Base-by-base conservation (phyloP, 768 basidiomycete genomes). In the Suillus placidus region DNA sequence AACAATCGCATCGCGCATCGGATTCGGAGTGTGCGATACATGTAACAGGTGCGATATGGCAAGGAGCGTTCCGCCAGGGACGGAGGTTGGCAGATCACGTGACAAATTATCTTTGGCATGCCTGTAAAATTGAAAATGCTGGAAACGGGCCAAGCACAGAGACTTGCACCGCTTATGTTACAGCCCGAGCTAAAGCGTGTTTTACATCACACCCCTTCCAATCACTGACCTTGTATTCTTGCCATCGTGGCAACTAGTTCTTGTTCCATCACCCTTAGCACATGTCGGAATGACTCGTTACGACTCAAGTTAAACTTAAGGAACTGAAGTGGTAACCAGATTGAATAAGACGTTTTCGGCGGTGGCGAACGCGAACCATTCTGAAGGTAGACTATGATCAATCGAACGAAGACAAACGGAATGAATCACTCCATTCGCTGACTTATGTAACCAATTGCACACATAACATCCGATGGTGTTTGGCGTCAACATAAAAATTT, bases 11-110 rank as follows among this genome's bases (percentile, higher is more conserved):
- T 58, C 37, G 37, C 23, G 57, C 57, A 58, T 40, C n/a, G 57
- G 57, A 40, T 57, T 37, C 37, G 37, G 32, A 67, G 66, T 66
- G 65, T 52, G 51, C 60, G 56, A 56, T 60, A 60, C 60, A 35
- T 5, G 34, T 35, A 7, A 37, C 37, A 66, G 26, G 20, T 63
- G 65, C 38, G 65, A 63, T 37, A 38, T 62, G 66, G 18, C 38
- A 35, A 54, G 56, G 62, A 56, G 38, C 18, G 38, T 60, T 58
- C 76, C 75, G 76, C 58, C 26, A 42, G 40, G 26, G 37, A 62
- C 76, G 75, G 75, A 69, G 66, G 55, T 34, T 60, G 55, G 51
- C 1, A 4, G 55, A 56, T 65, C 63, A 69, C 60, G 63, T 57
- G 63, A 54, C 1, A 5, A 23, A 6, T 49, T 55, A 54, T 52